phyloP scores from a whole-genome alignment of 1,284 basidiomycete species.

The Coriolopsis trogii region DNA sequence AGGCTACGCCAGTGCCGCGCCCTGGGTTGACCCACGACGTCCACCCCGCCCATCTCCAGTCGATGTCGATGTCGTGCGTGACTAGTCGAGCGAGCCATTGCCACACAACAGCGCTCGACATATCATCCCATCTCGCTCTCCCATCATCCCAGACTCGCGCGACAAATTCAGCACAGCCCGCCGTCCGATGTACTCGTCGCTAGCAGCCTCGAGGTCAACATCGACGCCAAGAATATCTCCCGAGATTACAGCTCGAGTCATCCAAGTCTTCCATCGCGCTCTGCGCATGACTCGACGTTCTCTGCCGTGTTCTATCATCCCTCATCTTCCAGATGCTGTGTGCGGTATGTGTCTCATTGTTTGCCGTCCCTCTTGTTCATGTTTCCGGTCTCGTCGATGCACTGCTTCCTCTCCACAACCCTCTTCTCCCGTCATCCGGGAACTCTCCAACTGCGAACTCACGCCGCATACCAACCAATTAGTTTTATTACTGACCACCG shows the following conservation, averaged over 20 bases:
- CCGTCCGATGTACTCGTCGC: background rate
- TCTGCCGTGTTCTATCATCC: constrained; percentile 2
- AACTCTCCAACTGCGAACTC: too few species aligned
- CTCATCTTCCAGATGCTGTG: constrained; percentile 14
- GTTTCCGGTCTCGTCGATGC: constrained; percentile 3
- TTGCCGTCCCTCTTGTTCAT: background rate
- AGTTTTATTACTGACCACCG: background rate
- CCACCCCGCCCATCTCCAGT: too few species aligned
- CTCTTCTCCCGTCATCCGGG: too few species aligned
- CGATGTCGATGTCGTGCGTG: too few species aligned
- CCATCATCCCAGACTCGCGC: background rate
- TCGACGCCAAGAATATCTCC: background rate
- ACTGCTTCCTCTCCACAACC: background rate
- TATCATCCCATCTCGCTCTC: background rate
- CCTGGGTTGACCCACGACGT: too few species aligned
- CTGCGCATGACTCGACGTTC: background rate
- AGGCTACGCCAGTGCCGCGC: too few species aligned
- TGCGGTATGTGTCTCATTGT: constrained; percentile 4
- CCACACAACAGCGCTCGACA: too few species aligned
- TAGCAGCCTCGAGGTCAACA: background rate
- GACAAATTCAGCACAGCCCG: background rate
- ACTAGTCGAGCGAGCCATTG: too few species aligned
- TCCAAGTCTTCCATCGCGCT: constrained; percentile 1
- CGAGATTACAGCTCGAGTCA: constrained; percentile 10
- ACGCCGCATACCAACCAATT: background rate